Conservation (phyloP, 2,329 filamentous ascomycete species). For the Penicillium psychrosexuale region DNA sequence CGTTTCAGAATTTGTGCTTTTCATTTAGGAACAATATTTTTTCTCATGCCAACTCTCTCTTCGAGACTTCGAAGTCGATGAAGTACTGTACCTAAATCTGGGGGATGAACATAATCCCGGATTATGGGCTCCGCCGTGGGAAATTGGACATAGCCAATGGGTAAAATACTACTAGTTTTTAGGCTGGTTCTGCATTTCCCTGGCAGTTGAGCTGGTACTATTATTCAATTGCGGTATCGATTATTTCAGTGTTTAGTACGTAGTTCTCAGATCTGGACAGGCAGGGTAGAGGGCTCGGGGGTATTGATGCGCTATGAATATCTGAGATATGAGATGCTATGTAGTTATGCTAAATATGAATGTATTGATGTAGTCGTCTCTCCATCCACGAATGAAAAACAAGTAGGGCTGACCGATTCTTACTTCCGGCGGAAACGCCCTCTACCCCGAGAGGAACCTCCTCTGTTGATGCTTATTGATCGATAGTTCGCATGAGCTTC, state of each 20-base stretch:
- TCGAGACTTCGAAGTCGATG: too few species aligned
- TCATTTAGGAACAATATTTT: too few species aligned
- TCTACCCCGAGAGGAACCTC: constrained; percentile 33
- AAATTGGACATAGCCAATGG: too few species aligned
- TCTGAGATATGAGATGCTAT: not conserved
- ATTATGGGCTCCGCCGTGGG: too few species aligned
- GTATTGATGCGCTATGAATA: not conserved
- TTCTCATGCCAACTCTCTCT: too few species aligned
- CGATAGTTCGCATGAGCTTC: constrained; percentile 50
- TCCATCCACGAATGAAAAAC: constrained; percentile 5
- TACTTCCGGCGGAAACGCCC: constrained; percentile 40
- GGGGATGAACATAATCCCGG: too few species aligned
- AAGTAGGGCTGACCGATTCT: not conserved
- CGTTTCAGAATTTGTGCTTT: too few species aligned
- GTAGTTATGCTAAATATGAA: constrained; percentile 4
- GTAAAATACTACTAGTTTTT: too few species aligned
- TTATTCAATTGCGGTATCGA: not conserved
- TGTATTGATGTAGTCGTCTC: constrained; percentile 21
- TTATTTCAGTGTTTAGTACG: too few species aligned
- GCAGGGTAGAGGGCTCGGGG: not conserved
- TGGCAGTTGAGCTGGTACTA: not conserved
- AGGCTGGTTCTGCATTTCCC: too few species aligned
- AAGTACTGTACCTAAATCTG: too few species aligned
- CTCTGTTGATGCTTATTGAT: constrained; percentile 46
- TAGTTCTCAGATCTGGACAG: not conserved